A percentile compares a stretch with the other conserved stretches of the same genome.
Conservation (phyloP, 202 grass and related monocot genomes). For the Carex arenaria region DNA sequence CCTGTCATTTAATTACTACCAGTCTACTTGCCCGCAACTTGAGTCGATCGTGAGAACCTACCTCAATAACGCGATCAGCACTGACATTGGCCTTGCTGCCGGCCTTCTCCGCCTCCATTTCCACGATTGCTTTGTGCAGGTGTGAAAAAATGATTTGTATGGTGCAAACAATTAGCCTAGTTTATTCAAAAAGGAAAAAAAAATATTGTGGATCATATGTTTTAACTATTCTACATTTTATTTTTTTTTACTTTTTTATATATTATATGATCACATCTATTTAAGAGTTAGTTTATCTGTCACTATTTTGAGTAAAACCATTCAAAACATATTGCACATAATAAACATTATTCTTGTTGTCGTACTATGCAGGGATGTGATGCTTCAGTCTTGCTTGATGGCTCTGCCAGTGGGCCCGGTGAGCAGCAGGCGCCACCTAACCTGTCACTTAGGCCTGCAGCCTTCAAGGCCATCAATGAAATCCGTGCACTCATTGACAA, state of each 20-base stretch:
- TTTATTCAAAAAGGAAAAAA: background rate
- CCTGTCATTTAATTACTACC: conserved; percentile 48
- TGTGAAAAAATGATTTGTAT: background rate
- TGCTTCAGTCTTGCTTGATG: conserved; percentile 40
- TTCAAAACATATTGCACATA: background rate
- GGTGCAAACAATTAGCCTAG: background rate
- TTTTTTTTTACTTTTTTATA: background rate
- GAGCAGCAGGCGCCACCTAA: conserved; percentile 31
- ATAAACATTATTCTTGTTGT: background rate
- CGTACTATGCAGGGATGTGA: conserved; percentile 48
- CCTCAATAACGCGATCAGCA: conserved; percentile 34
- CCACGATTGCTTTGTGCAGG: conserved; percentile 84
- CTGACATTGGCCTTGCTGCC: conserved; percentile 39
- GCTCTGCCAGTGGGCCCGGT: conserved; percentile 8
- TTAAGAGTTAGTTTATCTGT: no score
- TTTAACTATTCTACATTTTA: background rate
- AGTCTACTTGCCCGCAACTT: conserved; percentile 39
- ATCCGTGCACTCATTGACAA: conserved; percentile 34
- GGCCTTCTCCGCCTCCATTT: conserved; percentile 75
- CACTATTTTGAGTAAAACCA: background rate
- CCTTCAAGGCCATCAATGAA: conserved; percentile 50
- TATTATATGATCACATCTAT: background rate
- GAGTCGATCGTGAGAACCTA: conserved; percentile 55
- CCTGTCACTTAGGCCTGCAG: conserved; percentile 39
- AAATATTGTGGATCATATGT: no score